These are phyloP conservation scores for Pichia occidentalis DNA, from an alignment of 805 yeast genomes.

Conservation along the genomic window DNA sequence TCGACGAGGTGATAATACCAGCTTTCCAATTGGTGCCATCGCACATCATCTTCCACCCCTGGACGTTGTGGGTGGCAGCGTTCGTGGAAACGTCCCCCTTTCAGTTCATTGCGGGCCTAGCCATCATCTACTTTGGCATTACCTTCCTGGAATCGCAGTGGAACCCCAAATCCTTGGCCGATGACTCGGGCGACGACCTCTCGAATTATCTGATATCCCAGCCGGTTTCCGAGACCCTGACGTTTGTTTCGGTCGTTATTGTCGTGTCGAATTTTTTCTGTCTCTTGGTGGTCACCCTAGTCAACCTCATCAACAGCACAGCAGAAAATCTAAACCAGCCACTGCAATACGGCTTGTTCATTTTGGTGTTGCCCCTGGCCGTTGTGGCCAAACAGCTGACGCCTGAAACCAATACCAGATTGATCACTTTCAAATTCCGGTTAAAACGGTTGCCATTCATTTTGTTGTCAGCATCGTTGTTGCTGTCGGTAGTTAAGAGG, in stretches of 20 bases:
- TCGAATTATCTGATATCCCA: constrained; percentile 12
- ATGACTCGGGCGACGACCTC: not conserved
- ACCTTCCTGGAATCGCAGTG: constrained; percentile 47
- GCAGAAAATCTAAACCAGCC: constrained; percentile 37
- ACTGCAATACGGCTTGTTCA: constrained; percentile 43
- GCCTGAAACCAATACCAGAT: constrained; percentile 48
- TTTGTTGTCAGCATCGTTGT: constrained; percentile 10
- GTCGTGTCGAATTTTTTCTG: constrained; percentile 49
- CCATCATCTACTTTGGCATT: constrained; percentile 34
- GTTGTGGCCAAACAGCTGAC: constrained; percentile 52
- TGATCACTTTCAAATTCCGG: constrained; percentile 29
- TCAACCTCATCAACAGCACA: constrained; percentile 33
- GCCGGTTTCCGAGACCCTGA: constrained; percentile 36
- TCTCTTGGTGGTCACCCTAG: constrained; percentile 27
- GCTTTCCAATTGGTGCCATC: constrained; percentile 57
- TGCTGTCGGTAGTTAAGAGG: constrained; percentile 31
- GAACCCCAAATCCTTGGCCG: constrained; percentile 24
- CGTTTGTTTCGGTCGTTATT: constrained; percentile 48
- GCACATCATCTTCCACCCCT: constrained; percentile 48
- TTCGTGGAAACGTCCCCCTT: constrained; percentile 52
- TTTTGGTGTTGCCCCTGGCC: constrained; percentile 46
- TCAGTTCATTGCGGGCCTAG: constrained; percentile 36
- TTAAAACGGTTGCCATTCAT: constrained; percentile 19
- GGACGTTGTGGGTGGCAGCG: constrained; percentile 59
- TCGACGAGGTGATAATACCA: constrained; percentile 42